Base-by-base conservation (phyloP, 208 protist genomes). In the Dictyostelium gargantuum region DNA sequence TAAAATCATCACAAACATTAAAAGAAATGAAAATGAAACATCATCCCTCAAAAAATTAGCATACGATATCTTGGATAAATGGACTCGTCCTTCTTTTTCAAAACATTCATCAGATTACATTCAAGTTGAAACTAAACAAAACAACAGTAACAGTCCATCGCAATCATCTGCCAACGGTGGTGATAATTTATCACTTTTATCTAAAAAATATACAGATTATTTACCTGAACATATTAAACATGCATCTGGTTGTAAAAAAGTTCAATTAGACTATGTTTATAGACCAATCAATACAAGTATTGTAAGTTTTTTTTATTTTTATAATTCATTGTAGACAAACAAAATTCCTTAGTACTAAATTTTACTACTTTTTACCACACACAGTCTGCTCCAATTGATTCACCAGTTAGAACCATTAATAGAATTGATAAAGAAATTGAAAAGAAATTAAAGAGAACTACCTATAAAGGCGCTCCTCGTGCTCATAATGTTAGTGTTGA, bases 341-440 rank as follows among this genome's bases (percentile, higher is more conserved):
- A 58, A 58, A 58, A 26, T 26, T 11, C 1, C 26, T 58, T 26
- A 61, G 54, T 15, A 15, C 6, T 26, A 61, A n/a, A n/a, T n/a
- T n/a, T n/a, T n/a, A n/a, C n/a, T n/a, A n/a, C n/a, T n/a, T n/a
- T n/a, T n/a, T n/a, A n/a, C 11, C 11, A 66, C 0, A 48, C 15
- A 66, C 15, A 35, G 58, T 19, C 6, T 50, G n/a, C 46, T 1
- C 46, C 63, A 15, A 50, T 35, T 6, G 44, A 40, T 32, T 89
- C 82, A 29, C 63, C 82, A 50, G 10, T 79, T 23, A 42, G 82
- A 42, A 61, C 66, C 0, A 77, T 89, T 1, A 77, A 73, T 5
- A 76, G 50, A 48, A 89, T 89, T 26, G 82, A 89, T 42, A 76
- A 79, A 21, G 68, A 89, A 38, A 89, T 89, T 52, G 82, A 77